Evolutionary conservation across 2,329 filamentous ascomycete genomes (phyloP), one percentile per base, ranked within the genome.

Genomic region (Pyricularia sp.): DNA sequence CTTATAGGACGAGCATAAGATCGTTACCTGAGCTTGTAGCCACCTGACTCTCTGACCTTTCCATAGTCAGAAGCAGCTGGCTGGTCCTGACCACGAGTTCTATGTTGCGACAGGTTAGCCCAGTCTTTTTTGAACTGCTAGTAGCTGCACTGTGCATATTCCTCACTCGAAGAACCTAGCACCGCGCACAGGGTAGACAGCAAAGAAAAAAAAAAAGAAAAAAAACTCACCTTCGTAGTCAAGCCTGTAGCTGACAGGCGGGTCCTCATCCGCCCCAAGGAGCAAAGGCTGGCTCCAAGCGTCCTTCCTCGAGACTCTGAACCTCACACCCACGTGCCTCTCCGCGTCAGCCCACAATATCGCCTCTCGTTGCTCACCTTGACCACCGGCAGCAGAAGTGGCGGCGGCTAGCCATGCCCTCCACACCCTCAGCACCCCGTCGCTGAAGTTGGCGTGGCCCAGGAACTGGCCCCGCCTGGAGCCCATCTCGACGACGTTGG

Each of bases 391-490:
- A 28, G 67, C 20, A 63, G 36, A 36, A 14, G 14, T 90, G 78
- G 88, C 86, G 80, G 78, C 64, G 6, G 82, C 81, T 50, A 95
- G 80, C 92, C 92, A 95, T 20, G 89, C 81, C 68, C 91, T 85
- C 84, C 88, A 94, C 0, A 95, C 82, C 31, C 92, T 84, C 58
- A 93, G 80, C 5, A 92, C 85, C 1, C 89, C 83, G 69, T 93
- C 88, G 68, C 87, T 85, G 58, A 94, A 81, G 61, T 87, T 88
- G 67, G 90, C 84, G 70, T 88, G 87, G 74, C 84, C 88, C 68
- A 86, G 79, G 72, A 92, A 89, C 0, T 91, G 76, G 4, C 87
- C 88, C 26, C 81, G 83, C 31, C 82, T 83, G 0, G 87, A 84
- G 0, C 88, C 86, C 33, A 88, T 81, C 75, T 89, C 89, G 70